phyloP scores from a whole-genome alignment of 257 asterid genomes.

The Phtheirospermum japonicum region DNA sequence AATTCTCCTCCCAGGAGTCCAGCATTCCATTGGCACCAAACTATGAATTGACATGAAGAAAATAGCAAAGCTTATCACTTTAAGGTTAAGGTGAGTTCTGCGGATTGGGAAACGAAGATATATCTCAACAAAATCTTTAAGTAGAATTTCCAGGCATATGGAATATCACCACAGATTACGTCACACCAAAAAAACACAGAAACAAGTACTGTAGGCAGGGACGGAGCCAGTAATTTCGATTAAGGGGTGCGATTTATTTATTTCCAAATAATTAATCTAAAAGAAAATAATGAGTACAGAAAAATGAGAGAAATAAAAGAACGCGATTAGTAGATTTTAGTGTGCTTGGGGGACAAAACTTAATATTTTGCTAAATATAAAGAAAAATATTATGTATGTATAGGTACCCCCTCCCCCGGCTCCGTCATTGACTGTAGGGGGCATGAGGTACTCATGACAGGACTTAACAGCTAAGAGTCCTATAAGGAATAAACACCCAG shows the following conservation, averaged over 20 bases:
- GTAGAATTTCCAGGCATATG: background rate
- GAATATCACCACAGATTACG: background rate
- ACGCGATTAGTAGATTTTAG: too few relatives aligned
- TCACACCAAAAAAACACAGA: background rate
- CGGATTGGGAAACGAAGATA: constrained; percentile 8
- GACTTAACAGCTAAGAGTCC: background rate
- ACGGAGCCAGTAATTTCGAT: too few relatives aligned
- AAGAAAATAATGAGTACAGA: too few relatives aligned
- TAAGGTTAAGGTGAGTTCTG: constrained; percentile 5
- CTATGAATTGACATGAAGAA: constrained; percentile 38
- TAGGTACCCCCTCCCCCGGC: too few relatives aligned
- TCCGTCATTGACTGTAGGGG: background rate
- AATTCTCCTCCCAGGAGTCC: constrained; percentile 94
- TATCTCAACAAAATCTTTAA: background rate
- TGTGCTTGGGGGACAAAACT: too few relatives aligned
- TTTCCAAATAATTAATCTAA: too few relatives aligned
- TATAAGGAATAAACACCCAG: constrained; percentile 20
- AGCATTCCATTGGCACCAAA: constrained; percentile 71
- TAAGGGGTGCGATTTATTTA: too few relatives aligned
- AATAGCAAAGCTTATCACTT: constrained; percentile 16
- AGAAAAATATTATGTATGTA: too few relatives aligned
- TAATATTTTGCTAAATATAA: too few relatives aligned
- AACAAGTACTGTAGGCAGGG: background rate
- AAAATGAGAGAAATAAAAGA: too few relatives aligned
- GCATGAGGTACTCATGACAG: background rate